phyloP scores from a whole-genome alignment of 139 green algal genomes.

The Chlamydomonas sp. region DNA sequence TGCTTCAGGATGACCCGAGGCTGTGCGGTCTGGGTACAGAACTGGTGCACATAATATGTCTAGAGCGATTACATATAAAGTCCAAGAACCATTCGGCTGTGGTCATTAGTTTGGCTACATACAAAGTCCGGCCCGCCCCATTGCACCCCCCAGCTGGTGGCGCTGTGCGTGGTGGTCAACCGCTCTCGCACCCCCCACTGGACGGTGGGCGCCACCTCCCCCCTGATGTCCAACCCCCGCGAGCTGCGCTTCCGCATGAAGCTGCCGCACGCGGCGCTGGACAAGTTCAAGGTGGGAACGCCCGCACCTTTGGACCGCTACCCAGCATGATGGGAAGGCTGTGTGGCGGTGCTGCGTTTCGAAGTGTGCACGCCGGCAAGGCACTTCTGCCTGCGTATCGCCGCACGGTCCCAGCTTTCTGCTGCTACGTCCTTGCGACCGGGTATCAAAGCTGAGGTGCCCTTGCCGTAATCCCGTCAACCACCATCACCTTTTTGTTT shows the following conservation, averaged over 20 bases:
- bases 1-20: background rate
- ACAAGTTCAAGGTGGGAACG: slow-evolving; percentile 15
- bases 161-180: slow-evolving; percentile 27
- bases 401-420: no score
- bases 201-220: background rate
- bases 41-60: background rate
- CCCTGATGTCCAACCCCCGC: slow-evolving; percentile 13
- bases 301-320: no score
- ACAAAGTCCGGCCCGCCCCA: background rate
- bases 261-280: slow-evolving; percentile 31
- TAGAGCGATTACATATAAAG: no score
- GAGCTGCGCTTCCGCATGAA: slow-evolving; percentile 30
- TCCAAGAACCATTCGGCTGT: no score
- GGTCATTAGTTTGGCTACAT: no score
- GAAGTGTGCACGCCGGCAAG: no score
- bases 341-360: background rate
- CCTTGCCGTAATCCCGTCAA: no score
- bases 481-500: no score
- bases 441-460: no score
- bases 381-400: no score
- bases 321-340: background rate
- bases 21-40: background rate
- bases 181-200: slow-evolving; percentile 13
- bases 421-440: no score
- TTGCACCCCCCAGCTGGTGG: background rate